Evolutionary conservation across 2,329 filamentous ascomycete genomes (phyloP).

Genomic region (Trichophyton rubrum): DNA sequence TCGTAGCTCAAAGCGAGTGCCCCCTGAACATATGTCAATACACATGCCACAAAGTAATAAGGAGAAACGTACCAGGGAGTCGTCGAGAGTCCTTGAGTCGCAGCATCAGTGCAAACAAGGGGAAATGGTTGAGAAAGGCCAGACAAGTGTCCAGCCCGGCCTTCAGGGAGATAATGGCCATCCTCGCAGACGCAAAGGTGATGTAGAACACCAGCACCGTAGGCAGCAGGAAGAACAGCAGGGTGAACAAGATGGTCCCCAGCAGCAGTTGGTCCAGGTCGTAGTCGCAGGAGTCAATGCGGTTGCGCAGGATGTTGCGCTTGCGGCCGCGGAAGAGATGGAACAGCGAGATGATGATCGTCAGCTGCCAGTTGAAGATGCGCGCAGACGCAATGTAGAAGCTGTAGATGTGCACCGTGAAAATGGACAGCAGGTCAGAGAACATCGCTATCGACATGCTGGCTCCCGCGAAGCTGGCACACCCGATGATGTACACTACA

Average conservation of each 20-base stretch:
- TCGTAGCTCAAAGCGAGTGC: constrained; percentile 80
- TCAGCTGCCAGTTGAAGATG: constrained; percentile 98
- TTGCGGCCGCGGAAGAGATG: constrained; percentile 98
- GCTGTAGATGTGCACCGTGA: constrained; percentile 93
- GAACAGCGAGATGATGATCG: constrained; percentile 92
- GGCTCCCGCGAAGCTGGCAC: constrained; percentile 87
- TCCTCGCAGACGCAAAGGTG: constrained; percentile 85
- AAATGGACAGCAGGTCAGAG: constrained; percentile 78
- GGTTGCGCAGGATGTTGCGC: constrained; percentile 88
- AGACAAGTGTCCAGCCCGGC: constrained; percentile 81
- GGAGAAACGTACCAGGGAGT: constrained; percentile 58
- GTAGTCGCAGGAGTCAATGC: constrained; percentile 98
- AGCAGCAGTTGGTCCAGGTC: constrained; percentile 92
- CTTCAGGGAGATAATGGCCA: constrained; percentile 89
- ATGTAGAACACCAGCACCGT: constrained; percentile 95
- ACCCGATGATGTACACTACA: constrained; percentile 84
- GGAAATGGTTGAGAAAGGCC: constrained; percentile 93
- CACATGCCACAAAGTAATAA: constrained; percentile 8
- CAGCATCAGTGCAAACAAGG: constrained; percentile 92
- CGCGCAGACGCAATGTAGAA: constrained; percentile 95
- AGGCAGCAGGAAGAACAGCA: constrained; percentile 86
- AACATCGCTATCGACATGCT: constrained; percentile 95
- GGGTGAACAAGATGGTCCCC: constrained; percentile 89
- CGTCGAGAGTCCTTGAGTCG: constrained; percentile 83
- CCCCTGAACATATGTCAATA: constrained; percentile 39